These are phyloP conservation scores for Sisymbrium altissimum DNA, from an alignment of 345 rosid genomes.

Conservation along the genomic window DNA sequence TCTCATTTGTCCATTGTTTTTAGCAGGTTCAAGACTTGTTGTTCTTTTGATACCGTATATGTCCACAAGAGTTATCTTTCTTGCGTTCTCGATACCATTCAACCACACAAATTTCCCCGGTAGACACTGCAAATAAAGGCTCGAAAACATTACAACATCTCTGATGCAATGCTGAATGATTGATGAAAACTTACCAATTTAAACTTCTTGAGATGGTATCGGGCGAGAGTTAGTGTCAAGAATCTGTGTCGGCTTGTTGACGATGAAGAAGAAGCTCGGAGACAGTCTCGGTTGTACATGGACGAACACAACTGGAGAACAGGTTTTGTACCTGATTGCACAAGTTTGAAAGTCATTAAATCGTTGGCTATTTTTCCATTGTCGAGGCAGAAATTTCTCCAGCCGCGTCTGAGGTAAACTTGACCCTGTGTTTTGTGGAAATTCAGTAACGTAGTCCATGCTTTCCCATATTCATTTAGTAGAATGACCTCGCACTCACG, in stretches of 20 bases:
- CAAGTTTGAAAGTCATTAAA: neutral
- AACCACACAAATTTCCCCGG: neutral
- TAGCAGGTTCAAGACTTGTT: neutral
- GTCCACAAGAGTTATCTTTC: slow-evolving; percentile 13
- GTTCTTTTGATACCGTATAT: neutral
- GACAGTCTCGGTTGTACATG: neutral
- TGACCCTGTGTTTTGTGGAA: neutral
- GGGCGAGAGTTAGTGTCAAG: slow-evolving; percentile 13
- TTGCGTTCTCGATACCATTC: neutral
- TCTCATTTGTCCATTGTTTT: neutral
- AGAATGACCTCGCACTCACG: neutral
- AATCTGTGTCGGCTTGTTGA: neutral
- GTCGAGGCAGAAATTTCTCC: slow-evolving; percentile 12
- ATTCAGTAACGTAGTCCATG: neutral
- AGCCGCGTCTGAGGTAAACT: slow-evolving; percentile 14
- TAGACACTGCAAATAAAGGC: slow-evolving; percentile 7
- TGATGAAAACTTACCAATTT: neutral
- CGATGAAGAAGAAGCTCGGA: neutral
- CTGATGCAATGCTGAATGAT: neutral
- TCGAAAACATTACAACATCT: neutral
- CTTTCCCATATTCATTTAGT: neutral
- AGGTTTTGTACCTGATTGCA: neutral
- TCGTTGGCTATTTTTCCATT: neutral
- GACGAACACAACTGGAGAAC: slow-evolving; percentile 11
- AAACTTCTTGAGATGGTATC: neutral